Conservation (phyloP, 192 early-diverging fungal genomes). For the Mortierella antarctica region DNA sequence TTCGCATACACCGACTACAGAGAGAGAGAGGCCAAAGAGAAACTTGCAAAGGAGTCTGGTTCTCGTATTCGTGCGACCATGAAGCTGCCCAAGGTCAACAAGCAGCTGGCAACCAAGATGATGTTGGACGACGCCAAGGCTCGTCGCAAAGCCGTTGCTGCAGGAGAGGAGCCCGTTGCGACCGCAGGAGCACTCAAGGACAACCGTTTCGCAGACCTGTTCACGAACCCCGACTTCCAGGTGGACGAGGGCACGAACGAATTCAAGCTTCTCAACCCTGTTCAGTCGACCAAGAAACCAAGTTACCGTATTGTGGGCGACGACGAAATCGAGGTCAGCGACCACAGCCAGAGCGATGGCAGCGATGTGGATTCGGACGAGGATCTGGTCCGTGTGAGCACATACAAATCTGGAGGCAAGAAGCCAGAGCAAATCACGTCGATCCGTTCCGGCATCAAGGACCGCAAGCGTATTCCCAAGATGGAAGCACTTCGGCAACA, state of each 20-base stretch:
- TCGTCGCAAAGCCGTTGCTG: conserved; percentile 49
- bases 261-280: conserved; percentile 79
- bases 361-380: conserved; percentile 56
- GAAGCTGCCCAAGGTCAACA: conserved; percentile 94
- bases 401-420: conserved; percentile 37
- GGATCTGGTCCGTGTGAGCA: conserved; percentile 45
- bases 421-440: conserved; percentile 43
- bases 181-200: conserved; percentile 76
- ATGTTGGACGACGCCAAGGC: conserved; percentile 57
- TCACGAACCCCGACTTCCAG: conserved; percentile 91
- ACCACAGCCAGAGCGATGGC: conserved; percentile 37
- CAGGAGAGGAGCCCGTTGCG: conserved; percentile 48
- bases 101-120: conserved; percentile 77
- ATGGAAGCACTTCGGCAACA: conserved; percentile 54
- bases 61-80: conserved; percentile 89
- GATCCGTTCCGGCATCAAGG: conserved; percentile 53
- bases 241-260: conserved; percentile 86
- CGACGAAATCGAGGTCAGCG: conserved; percentile 48
- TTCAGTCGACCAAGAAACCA: conserved; percentile 48
- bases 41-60: conserved; percentile 84
- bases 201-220: conserved; percentile 87
- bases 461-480: conserved; percentile 54
- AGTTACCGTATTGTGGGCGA: conserved; percentile 54
- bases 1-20: conserved; percentile 96
- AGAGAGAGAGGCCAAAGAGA: conserved; percentile 79